Evolutionary conservation across 768 basidiomycete species (phyloP).

Genomic region (Suillus luteus): DNA sequence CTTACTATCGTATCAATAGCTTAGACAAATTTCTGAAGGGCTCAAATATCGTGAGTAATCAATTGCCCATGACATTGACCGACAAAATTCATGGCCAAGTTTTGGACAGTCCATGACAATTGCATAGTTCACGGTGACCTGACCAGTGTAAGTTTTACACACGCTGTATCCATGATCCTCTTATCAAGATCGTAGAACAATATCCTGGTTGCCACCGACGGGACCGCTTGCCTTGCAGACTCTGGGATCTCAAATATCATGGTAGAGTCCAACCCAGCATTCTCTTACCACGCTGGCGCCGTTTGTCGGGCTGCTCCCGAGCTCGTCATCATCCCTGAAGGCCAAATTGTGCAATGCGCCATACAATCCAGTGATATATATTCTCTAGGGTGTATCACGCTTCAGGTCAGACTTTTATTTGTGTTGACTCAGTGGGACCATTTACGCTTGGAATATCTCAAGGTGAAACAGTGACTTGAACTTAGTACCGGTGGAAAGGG

Average conservation of each 20-base stretch:
- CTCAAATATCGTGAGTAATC: slow-evolving; percentile 22
- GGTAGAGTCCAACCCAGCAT: slow-evolving; percentile 21
- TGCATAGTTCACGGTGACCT: no score
- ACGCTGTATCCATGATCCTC: background rate
- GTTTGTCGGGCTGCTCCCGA: slow-evolving; percentile 50
- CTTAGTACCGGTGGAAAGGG: slow-evolving; percentile 78
- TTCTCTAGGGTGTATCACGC: no score
- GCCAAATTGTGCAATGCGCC: slow-evolving; percentile 23
- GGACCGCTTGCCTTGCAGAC: slow-evolving; percentile 36
- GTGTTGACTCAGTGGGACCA: slow-evolving; percentile 53
- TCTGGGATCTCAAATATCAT: slow-evolving; percentile 37
- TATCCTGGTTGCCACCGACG: slow-evolving; percentile 35
- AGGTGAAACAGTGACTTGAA: slow-evolving; percentile 76
- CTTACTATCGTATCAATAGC: no score
- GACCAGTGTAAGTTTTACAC: no score
- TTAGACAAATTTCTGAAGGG: slow-evolving; percentile 14
- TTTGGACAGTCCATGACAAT: no score
- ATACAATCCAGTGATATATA: no score
- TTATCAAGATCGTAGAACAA: slow-evolving; percentile 29
- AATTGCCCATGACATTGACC: no score
- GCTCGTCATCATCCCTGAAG: slow-evolving; percentile 37
- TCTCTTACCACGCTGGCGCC: slow-evolving; percentile 37
- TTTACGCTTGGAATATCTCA: slow-evolving; percentile 74
- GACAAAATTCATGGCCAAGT: no score
- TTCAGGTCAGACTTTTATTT: no score